Evolutionary conservation across 306 rosid genomes (phyloP).

Genomic region (Echinosophora koreensis): DNA sequence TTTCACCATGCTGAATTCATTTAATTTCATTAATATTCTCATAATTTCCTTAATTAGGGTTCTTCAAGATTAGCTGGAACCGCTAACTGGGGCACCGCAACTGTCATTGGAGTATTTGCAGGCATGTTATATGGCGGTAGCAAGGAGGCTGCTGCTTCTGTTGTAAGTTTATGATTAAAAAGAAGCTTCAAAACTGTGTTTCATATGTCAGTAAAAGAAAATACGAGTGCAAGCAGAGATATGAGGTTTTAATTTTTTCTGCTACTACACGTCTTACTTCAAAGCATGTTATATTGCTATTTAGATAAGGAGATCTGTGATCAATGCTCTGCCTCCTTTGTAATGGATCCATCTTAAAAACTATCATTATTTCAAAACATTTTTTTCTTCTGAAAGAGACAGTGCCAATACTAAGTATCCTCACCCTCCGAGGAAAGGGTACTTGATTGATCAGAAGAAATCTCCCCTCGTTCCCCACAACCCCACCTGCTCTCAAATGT

Average conservation of each 20-base stretch:
- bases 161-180: constrained; percentile 65
- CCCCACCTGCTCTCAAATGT: background rate
- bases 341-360: background rate
- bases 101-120: constrained; percentile 86
- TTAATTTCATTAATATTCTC: constrained; percentile 21
- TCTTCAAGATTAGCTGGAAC: constrained; percentile 71
- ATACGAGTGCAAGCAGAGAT: constrained; percentile 2
- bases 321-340: background rate
- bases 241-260: constrained; percentile 22
- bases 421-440: background rate
- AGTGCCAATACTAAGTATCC: constrained; percentile 19
- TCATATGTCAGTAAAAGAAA: constrained; percentile 10
- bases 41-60: constrained; percentile 54
- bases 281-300: background rate
- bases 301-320: constrained; percentile 30
- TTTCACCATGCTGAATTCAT: constrained; percentile 8
- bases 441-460: background rate
- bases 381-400: background rate
- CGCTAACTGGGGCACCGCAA: constrained; percentile 90
- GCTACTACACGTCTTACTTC: constrained; percentile 15
- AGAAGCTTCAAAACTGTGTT: constrained; percentile 37
- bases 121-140: constrained; percentile 97
- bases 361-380: background rate
- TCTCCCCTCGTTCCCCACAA: too few relatives aligned
- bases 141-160: constrained; percentile 94